Percentiles rank a stretch among this genome's conserved stretches.
Evolutionary conservation across 1,139 yeast genomes (phyloP).

Genomic region (Magnusiomyces ingens): DNA sequence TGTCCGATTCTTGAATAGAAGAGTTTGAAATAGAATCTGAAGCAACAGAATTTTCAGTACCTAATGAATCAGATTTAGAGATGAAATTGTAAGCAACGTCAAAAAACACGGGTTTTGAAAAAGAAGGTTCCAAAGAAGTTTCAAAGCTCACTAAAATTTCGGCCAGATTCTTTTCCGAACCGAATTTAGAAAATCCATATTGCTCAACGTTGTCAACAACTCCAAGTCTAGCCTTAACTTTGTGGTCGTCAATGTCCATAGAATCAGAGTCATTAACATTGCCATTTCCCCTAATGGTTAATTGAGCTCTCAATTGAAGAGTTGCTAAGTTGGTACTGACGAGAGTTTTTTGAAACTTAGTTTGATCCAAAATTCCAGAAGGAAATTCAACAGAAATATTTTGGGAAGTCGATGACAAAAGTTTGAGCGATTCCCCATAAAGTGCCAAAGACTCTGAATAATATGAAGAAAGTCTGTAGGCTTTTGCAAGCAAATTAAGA

Average conservation of each 20-base stretch:
- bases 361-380: constrained; percentile 27
- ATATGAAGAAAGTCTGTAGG: constrained; percentile 43
- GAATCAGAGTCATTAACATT: not conserved
- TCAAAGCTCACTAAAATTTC: constrained; percentile 44
- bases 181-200: constrained; percentile 29
- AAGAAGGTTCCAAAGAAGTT: constrained; percentile 47
- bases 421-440: constrained; percentile 35
- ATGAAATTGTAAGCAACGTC: constrained; percentile 85
- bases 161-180: constrained; percentile 35
- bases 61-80: constrained; percentile 27
- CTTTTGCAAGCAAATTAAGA: constrained; percentile 42
- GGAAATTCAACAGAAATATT: constrained; percentile 26
- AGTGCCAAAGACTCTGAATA: constrained; percentile 53
- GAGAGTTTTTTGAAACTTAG: not conserved
- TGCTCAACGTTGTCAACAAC: constrained; percentile 47
- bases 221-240: constrained; percentile 18
- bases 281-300: constrained; percentile 2
- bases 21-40: not conserved
- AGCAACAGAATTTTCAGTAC: not conserved
- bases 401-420: constrained; percentile 18
- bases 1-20: not conserved
- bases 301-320: constrained; percentile 11
- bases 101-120: constrained; percentile 81
- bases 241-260: constrained; percentile 1
- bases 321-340: not conserved